phyloP scores from a whole-genome alignment of 805 yeast genomes.

The Candida koratica region DNA sequence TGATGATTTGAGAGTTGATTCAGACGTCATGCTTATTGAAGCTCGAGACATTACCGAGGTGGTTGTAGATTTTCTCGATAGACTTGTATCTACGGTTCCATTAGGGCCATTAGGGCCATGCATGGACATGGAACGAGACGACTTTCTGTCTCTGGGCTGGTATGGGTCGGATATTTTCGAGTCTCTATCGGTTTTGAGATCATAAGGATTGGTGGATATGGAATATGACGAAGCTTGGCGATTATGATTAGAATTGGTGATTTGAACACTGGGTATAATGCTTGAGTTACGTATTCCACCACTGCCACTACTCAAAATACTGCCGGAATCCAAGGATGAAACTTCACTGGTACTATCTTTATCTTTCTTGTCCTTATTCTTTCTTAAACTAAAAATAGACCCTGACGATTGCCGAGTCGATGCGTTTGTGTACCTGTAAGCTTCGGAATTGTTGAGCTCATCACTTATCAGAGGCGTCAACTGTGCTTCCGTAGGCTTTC shows the following conservation, averaged over 20 bases:
- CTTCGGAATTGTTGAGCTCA: slow-evolving; percentile 26
- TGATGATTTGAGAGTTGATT: slow-evolving; percentile 17
- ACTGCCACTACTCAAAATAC: slow-evolving; percentile 24
- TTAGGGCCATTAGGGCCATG: slow-evolving; percentile 9
- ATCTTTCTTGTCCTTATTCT: slow-evolving; percentile 19
- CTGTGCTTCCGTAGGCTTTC: slow-evolving; percentile 20
- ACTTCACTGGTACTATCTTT: slow-evolving; percentile 22
- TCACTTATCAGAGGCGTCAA: slow-evolving; percentile 22
- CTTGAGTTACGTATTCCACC: slow-evolving; percentile 18
- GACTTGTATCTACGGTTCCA: slow-evolving; percentile 6
- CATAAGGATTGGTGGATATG: slow-evolving; percentile 29
- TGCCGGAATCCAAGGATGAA: slow-evolving; percentile 31
- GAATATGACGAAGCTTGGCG: slow-evolving; percentile 40
- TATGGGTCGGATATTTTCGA: not conserved
- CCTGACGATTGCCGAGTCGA: slow-evolving; percentile 29
- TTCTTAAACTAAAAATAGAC: slow-evolving; percentile 36
- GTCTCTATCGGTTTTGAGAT: slow-evolving; percentile 20
- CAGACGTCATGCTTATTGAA: slow-evolving; percentile 17
- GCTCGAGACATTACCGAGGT: slow-evolving; percentile 27
- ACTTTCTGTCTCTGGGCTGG: slow-evolving; percentile 2
- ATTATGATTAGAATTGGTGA: slow-evolving; percentile 31
- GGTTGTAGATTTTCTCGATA: slow-evolving; percentile 24
- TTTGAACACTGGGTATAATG: slow-evolving; percentile 29
- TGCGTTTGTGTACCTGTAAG: slow-evolving; percentile 16
- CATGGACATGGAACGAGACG: slow-evolving; percentile 5